Base-by-base conservation (phyloP, 768 basidiomycete genomes). In the Fistulinella prunicolor region DNA sequence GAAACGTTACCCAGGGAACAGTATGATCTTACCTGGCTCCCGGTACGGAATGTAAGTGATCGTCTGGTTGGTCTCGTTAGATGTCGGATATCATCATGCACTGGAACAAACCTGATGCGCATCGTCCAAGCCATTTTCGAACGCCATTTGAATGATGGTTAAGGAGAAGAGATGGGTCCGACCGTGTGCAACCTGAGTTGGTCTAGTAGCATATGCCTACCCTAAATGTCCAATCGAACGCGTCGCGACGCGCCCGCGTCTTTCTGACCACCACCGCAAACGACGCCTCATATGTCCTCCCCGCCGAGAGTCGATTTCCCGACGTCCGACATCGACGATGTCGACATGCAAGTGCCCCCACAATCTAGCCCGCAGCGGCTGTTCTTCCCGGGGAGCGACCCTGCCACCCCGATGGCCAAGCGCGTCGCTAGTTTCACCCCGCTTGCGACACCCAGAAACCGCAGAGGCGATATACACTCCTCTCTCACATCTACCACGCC, bases 261-360 rank as follows among this genome's bases (percentile, higher is more conserved):
- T 55, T 61, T 49, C 54, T 45, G 16, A 21, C 28, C 43, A 22
- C 12, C 20, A 20, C 34, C 19, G n/a, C n/a, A n/a, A n/a, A n/a
- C n/a, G n/a, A n/a, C n/a, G n/a, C n/a, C n/a, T n/a, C n/a, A n/a
- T n/a, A 85, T 85, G 83, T 84, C 83, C 8, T 85, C 82, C 35
- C 82, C 82, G 21, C 82, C 82, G 17, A 71, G 76, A 28, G 64
- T 84, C 32, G 81, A 85, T 55, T 84, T 84, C 59, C 83, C 82
- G 4, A 73, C 81, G 1, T 84, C 82, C 6, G 83, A 72, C 39
- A 56, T 68, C 53, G 69, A 84, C 44, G 78, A 81, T 62, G 69
- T 78, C 24, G 70, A 79, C n/a, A 81, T 82, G 80, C 72, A 67
- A 23, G 72, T 64, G 26, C 68, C 55, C 13, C 49, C 53, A 6